A percentile compares a stretch with the other conserved stretches of the same genome.
phyloP scores from a whole-genome alignment of 305 asterid genomes.

The Solanum chacoense region DNA sequence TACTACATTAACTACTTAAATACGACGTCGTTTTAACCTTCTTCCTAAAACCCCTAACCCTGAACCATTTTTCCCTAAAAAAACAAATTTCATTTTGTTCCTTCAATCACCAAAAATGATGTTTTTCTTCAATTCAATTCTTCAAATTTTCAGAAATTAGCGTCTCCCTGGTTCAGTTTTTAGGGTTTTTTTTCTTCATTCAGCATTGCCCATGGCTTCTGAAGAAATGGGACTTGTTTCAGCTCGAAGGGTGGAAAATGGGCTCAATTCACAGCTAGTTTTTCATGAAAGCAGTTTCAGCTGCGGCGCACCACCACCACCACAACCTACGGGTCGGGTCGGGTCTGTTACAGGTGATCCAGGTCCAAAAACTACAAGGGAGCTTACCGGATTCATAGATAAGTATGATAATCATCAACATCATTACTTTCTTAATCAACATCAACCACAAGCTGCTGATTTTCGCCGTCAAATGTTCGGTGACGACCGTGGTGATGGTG shows the following conservation, averaged over 20 bases:
- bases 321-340: constrained; percentile 22
- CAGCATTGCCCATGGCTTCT: constrained; percentile 34
- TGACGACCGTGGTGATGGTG: constrained; percentile 20
- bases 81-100: not conserved
- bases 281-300: constrained; percentile 41
- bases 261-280: constrained; percentile 45
- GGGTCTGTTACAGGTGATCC: constrained; percentile 28
- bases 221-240: constrained; percentile 47
- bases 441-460: constrained; percentile 12
- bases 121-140: not conserved
- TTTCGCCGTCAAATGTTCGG: constrained; percentile 18
- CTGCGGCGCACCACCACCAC: constrained; percentile 12
- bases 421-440: constrained; percentile 35
- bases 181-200: not conserved
- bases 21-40: not conserved
- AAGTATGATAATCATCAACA: constrained; percentile 31
- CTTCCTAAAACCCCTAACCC: not conserved
- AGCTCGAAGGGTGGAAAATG: constrained; percentile 43
- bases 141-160: not conserved
- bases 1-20: not conserved
- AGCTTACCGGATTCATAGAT: constrained; percentile 59
- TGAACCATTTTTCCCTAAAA: not conserved
- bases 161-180: not conserved
- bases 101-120: not conserved
- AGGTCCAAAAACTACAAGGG: constrained; percentile 46